Evolutionary conservation across 106 monocot genomes (phyloP), one percentile per base, ranked within the genome.

Genomic region (Apostasia ramifera): DNA sequence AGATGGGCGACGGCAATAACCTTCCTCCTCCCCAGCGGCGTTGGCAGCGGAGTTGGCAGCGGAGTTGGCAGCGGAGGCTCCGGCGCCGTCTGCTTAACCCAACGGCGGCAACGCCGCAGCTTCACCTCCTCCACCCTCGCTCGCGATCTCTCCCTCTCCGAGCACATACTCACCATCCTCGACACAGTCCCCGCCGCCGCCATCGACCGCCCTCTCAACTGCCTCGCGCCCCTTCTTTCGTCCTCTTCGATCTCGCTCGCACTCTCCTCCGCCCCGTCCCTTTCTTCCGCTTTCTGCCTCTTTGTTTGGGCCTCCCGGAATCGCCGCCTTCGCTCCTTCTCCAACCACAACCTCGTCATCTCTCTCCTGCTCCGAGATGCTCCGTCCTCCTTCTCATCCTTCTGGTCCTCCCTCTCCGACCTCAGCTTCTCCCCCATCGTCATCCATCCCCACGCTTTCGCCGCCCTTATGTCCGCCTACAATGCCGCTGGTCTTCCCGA

Each of bases 101-200:
- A 40, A 15, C 66, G 12, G 0, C 47, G 69, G 10, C 59, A 13
- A 5, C 45, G 48, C 53, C 63, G 47, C 26, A 26, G 26, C n/a
- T 40, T 41, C 53, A 41, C 70, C 44, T 59, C 43, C 51, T 7
- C 75, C 72, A 59, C 78, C 38, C 47, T 77, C 48, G 3, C 70
- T 61, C 42, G 12, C 58, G 83, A 79, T 5, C 68, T 73, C 59
- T 55, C 66, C 56, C 2, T 76, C 59, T 42, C 79, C 65, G 80
- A 86, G 13, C 62, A 80, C 4, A 69, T 93, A 78, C 80, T 80
- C 78, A 41, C 78, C 80, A 67, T 92, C 71, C 82, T 93, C 83
- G 61, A 77, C 56, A 67, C 85, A 40, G 63, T 63, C 48, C 74
- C 77, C 53, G 11, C 47, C 66, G 59, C 57, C 37, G 40, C 46